phyloP scores from a whole-genome alignment of 2,329 filamentous ascomycete genomes.

The Penicillium digitatum region DNA sequence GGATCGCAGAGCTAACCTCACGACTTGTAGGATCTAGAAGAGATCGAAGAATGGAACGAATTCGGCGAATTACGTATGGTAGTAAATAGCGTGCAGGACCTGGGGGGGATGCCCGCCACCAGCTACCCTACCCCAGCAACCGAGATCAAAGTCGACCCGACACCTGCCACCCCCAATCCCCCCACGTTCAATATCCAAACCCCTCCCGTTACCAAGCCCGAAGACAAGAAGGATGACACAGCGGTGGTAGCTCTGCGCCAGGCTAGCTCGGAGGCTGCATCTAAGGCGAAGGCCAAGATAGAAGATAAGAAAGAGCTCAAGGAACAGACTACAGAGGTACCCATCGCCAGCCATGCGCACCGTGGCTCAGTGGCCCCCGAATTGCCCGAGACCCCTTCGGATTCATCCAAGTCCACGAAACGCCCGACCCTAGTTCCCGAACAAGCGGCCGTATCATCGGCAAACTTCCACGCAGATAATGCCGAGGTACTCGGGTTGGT shows the following conservation, averaged over 20 bases:
- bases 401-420: conserved; percentile 18
- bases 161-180: conserved; percentile 26
- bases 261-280: conserved; percentile 41
- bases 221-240: conserved; percentile 36
- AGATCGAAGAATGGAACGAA: conserved; percentile 99
- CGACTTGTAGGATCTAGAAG: conserved; percentile 69
- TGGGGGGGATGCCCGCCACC: conserved; percentile 32
- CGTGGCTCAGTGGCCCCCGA: conserved; percentile 34
- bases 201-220: conserved; percentile 32
- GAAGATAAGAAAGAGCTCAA: conserved; percentile 17
- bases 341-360: conserved; percentile 13
- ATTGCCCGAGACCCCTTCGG: conserved; percentile 21
- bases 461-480: conserved; percentile 39
- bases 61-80: conserved; percentile 91
- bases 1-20: neutral
- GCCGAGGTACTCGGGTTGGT: conserved; percentile 35
- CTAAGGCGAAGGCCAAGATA: conserved; percentile 33
- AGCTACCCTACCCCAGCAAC: conserved; percentile 23
- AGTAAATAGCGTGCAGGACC: conserved; percentile 51
- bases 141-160: conserved; percentile 25
- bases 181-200: conserved; percentile 43
- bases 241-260: conserved; percentile 43
- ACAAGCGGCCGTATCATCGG: conserved; percentile 36
- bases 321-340: conserved; percentile 15
- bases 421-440: conserved; percentile 36